These are phyloP conservation scores for Botryotinia convoluta DNA, from an alignment of 2,329 filamentous ascomycete genomes.

Conservation along the genomic window DNA sequence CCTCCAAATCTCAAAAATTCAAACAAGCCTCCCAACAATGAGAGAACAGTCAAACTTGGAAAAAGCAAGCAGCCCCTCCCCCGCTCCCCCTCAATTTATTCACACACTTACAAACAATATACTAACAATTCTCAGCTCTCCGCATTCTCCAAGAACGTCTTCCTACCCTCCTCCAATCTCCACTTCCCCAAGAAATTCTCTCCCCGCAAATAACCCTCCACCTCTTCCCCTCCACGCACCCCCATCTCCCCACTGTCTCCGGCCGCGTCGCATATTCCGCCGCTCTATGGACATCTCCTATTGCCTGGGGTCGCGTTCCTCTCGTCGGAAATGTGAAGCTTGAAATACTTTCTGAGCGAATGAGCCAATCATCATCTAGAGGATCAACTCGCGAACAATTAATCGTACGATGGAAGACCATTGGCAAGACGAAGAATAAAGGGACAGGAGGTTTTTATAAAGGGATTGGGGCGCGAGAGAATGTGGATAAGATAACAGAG, in stretches of 20 bases:
- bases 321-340: conserved; percentile 87
- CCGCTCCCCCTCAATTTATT: background rate
- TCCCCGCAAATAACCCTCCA: conserved; percentile 69
- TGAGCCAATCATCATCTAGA: conserved; percentile 45
- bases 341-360: conserved; percentile 84
- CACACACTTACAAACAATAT: background rate
- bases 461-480: conserved; percentile 44
- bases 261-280: conserved; percentile 89
- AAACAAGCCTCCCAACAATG: conserved; percentile 44
- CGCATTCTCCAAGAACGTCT: conserved; percentile 63
- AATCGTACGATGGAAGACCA: conserved; percentile 84
- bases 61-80: conserved; percentile 33
- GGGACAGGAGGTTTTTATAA: conserved; percentile 46
- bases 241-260: conserved; percentile 86
- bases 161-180: conserved; percentile 64
- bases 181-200: conserved; percentile 71
- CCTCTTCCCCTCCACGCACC: conserved; percentile 74
- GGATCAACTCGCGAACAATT: conserved; percentile 66
- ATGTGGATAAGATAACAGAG: conserved; percentile 52
- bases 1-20: conserved; percentile 7
- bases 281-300: conserved; percentile 90
- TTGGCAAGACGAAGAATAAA: conserved; percentile 47
- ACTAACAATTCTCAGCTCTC: conserved; percentile 48
- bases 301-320: conserved; percentile 92
- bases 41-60: conserved; percentile 55